These are phyloP conservation scores for Metschnikowia chrysomelidarum DNA, from an alignment of 805 yeast species.

Conservation along the genomic window DNA sequence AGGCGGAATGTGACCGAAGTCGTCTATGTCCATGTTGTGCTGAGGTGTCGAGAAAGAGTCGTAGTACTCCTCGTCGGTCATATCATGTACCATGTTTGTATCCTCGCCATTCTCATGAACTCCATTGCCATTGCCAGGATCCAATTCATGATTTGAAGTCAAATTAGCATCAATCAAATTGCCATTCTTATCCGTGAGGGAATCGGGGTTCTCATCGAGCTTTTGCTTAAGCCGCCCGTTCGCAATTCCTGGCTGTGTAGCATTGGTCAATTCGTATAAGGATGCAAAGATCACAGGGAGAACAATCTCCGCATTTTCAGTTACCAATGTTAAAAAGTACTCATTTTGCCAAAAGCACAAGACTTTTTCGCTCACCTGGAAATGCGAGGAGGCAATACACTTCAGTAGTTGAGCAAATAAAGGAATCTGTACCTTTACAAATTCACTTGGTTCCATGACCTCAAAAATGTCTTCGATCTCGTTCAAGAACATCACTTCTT, in stretches of 20 bases:
- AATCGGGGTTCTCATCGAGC: slow-evolving; percentile 35
- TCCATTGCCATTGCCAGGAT: slow-evolving; percentile 22
- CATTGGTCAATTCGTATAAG: slow-evolving; percentile 74
- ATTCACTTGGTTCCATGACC: slow-evolving; percentile 91
- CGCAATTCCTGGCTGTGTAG: slow-evolving; percentile 44
- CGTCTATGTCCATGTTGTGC: slow-evolving; percentile 31
- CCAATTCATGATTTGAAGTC: slow-evolving; percentile 15
- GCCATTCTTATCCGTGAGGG: slow-evolving; percentile 43
- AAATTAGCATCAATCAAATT: slow-evolving; percentile 39
- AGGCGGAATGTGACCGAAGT: slow-evolving; percentile 35
- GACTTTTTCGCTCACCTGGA: slow-evolving; percentile 96
- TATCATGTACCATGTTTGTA: slow-evolving; percentile 26
- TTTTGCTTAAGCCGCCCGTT: slow-evolving; percentile 41
- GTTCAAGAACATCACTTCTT: slow-evolving; percentile 92
- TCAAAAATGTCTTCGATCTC: slow-evolving; percentile 97
- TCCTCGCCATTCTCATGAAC: slow-evolving; percentile 15
- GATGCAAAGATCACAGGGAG: slow-evolving; percentile 90
- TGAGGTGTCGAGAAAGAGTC: slow-evolving; percentile 40
- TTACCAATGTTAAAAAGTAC: slow-evolving; percentile 82
- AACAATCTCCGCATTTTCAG: slow-evolving; percentile 89
- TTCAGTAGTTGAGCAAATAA: slow-evolving; percentile 90
- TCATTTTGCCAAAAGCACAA: slow-evolving; percentile 94
- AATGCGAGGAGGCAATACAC: slow-evolving; percentile 92
- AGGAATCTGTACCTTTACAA: slow-evolving; percentile 87
- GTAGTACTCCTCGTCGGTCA: slow-evolving; percentile 45